Base-by-base conservation (phyloP, 2,329 filamentous ascomycete species). In the Aureobasidium sp. region DNA sequence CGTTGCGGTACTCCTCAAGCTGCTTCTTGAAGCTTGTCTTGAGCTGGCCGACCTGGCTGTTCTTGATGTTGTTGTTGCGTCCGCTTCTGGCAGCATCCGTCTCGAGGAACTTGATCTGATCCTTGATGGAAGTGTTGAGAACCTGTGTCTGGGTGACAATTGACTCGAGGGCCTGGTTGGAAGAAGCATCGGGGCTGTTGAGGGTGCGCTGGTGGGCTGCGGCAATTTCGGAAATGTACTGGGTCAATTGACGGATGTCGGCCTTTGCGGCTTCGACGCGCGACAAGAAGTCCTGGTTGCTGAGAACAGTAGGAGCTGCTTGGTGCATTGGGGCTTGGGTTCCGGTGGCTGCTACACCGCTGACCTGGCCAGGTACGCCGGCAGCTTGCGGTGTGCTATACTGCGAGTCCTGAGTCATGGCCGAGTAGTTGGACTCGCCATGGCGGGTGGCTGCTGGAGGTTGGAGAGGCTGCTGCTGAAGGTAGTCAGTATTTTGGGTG, bases 91-190 rank as follows among this genome's bases (percentile, higher is more conserved):
- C 78, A 50, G 86, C 83, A 73, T 93, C 89, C 64, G 77, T 79
- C 76, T 91, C 88, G 61, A 93, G 80, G 67, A 82, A 83, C 74
- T 89, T 89, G 78, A 93, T 89, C 76, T 89, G 85, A 71, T 90
- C 86, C 72, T 88, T 87, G 79, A 93, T 90, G 66, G 83, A 80
- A n/a, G 83, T 86, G 76, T 89, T 91, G 70, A 87, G 82, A 66
- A 86, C 77, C 73, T 90, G 87, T 5, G 88, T 91, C 68, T 89
- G 80, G 50, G 85, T 79, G 62, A 90, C 83, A 59, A 88, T 80
- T 68, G 82, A 79, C 74, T 92, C 86, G 27, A 90, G 80, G 74
- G 85, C 82, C 53, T 73, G 71, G 0, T 80, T 80, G 12, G 77
- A 71, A 36, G 63, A 62, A 67, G 71, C 73, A 72, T 90, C 87